phyloP scores from a whole-genome alignment of 78 protist genomes.

The Dictyostelium purpureum region DNA sequence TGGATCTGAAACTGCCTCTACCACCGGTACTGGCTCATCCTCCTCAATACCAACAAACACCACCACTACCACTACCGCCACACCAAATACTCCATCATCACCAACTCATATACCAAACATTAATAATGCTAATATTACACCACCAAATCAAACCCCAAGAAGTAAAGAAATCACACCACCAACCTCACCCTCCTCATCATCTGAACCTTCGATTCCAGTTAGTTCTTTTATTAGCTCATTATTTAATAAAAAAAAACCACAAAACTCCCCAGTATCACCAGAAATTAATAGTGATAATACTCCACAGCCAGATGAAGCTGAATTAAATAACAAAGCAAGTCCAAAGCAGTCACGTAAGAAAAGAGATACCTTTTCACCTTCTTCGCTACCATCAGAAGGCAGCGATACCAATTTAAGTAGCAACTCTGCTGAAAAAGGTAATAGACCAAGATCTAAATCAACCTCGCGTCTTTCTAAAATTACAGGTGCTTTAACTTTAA shows the following conservation, averaged over 20 bases:
- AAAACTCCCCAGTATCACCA: background rate
- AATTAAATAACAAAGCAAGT: background rate
- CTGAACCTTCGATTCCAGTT: background rate
- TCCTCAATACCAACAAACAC: background rate
- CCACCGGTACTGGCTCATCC: background rate
- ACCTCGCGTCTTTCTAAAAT: constrained; percentile 39
- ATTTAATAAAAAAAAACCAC: background rate
- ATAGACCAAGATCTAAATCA: constrained; percentile 42
- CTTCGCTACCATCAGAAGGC: background rate
- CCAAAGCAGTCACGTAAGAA: background rate
- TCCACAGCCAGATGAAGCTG: background rate
- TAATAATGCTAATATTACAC: background rate
- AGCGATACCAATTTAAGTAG: background rate
- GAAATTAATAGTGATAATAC: background rate
- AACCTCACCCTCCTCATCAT: background rate
- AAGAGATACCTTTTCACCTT: background rate
- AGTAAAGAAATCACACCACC: background rate
- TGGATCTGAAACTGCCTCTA: background rate
- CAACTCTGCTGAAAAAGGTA: background rate
- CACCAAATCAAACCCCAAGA: background rate
- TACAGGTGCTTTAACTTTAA: constrained; percentile 37
- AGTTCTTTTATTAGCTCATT: constrained; percentile 18
- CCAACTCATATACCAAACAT: background rate
- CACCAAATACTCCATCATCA: background rate
- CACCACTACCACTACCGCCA: background rate